Conservation (phyloP, 495 filamentous ascomycete genomes). For the Xylaria nigripes region DNA sequence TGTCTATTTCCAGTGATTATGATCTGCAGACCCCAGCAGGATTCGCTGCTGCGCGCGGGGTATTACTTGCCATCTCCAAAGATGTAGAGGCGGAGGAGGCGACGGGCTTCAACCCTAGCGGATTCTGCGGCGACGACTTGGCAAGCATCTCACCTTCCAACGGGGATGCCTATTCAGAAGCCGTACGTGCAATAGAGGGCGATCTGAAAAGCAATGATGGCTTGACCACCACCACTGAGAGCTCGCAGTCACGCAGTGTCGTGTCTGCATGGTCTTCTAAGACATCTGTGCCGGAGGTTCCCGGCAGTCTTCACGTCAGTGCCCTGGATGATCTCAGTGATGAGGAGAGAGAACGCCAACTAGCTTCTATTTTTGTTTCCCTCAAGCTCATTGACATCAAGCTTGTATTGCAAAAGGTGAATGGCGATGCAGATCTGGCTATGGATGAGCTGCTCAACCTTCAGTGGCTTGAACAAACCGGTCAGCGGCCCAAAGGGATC, state of each 20-base stretch:
- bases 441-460: slow-evolving; percentile 77
- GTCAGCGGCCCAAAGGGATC: slow-evolving; percentile 58
- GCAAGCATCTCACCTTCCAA: slow-evolving; percentile 9
- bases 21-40: slow-evolving; percentile 41
- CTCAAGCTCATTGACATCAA: slow-evolving; percentile 55
- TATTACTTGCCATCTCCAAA: slow-evolving; percentile 51
- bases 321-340: slow-evolving; percentile 44
- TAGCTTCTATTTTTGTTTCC: slow-evolving; percentile 63
- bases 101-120: slow-evolving; percentile 71
- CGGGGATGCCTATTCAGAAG: slow-evolving; percentile 12
- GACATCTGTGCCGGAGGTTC: slow-evolving; percentile 3
- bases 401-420: slow-evolving; percentile 54
- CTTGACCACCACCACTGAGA: slow-evolving; percentile 20
- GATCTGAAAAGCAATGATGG: slow-evolving; percentile 19
- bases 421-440: slow-evolving; percentile 54
- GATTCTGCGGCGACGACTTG: slow-evolving; percentile 40
- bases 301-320: slow-evolving; percentile 5
- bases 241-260: slow-evolving; percentile 11
- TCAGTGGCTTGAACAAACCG: slow-evolving; percentile 57
- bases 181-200: slow-evolving; percentile 1
- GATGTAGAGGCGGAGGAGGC: slow-evolving; percentile 56
- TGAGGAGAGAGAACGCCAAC: slow-evolving; percentile 46
- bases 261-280: slow-evolving; percentile 15
- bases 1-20: slow-evolving; percentile 60
- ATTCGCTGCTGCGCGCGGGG: slow-evolving; percentile 44